These are phyloP conservation scores for Colletotrichum aenigma DNA, from an alignment of 2,329 filamentous ascomycete genomes.

Conservation along the genomic window DNA sequence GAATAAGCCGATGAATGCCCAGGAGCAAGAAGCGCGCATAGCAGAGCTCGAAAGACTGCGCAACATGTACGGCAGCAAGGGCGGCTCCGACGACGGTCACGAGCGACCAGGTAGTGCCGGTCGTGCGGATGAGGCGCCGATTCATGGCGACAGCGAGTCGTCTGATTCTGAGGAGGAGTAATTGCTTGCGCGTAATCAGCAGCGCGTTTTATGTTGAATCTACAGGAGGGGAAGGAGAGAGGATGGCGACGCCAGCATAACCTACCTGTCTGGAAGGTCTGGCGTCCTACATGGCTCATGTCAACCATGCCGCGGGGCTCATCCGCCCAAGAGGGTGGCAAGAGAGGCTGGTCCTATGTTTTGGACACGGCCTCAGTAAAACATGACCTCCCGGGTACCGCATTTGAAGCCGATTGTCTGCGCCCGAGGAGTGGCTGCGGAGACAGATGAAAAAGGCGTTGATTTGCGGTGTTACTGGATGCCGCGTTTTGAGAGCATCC, in stretches of 20 bases:
- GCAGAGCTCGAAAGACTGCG: constrained; percentile 61
- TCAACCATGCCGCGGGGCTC: not conserved
- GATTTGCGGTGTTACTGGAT: not conserved
- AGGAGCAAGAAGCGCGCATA: constrained; percentile 71
- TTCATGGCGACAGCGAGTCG: constrained; percentile 37
- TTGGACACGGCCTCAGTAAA: not conserved
- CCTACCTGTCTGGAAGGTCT: not conserved
- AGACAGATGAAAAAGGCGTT: not conserved
- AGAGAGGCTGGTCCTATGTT: not conserved
- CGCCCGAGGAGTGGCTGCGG: not conserved
- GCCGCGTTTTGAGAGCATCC: constrained; percentile 4
- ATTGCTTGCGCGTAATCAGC: not conserved
- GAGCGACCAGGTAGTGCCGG: constrained; percentile 28
- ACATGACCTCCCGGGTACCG: not conserved
- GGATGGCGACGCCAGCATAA: not conserved
- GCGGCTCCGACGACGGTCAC: constrained; percentile 28
- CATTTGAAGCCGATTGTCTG: not conserved
- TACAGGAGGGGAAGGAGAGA: not conserved
- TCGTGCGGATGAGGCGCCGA: constrained; percentile 18
- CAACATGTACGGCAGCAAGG: constrained; percentile 38
- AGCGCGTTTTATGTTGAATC: not conserved
- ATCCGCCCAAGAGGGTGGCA: not conserved
- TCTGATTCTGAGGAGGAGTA: constrained; percentile 52
- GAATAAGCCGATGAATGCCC: constrained; percentile 77
- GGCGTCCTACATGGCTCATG: not conserved